Conservation (phyloP, 176 grass and related monocot genomes). For the Carex myosuroides region DNA sequence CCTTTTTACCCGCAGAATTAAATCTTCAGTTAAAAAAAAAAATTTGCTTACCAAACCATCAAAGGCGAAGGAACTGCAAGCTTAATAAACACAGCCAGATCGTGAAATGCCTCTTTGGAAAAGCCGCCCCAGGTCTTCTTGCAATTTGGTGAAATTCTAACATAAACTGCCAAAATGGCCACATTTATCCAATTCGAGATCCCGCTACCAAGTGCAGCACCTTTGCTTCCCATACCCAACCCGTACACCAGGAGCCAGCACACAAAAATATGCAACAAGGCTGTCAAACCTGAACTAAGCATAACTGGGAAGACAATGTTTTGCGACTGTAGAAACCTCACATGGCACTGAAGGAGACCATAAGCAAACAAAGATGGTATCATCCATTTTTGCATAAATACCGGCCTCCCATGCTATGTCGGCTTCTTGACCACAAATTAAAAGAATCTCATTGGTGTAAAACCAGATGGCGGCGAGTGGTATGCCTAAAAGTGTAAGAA, state of each 20-base stretch:
- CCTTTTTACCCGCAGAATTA: neutral
- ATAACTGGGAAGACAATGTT: conserved; percentile 60
- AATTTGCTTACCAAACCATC: conserved; percentile 70
- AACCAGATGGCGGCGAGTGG: conserved; percentile 41
- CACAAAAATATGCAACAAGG: conserved; percentile 45
- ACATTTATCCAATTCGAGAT: conserved; percentile 51
- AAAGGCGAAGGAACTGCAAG: conserved; percentile 69
- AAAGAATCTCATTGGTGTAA: conserved; percentile 51
- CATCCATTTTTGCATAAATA: conserved; percentile 59
- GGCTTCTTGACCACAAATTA: conserved; percentile 50
- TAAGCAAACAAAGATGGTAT: conserved; percentile 53
- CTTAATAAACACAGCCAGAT: conserved; percentile 36
- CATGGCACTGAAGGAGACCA: conserved; percentile 45
- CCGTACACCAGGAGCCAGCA: conserved; percentile 72
- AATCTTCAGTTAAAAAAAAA: neutral
- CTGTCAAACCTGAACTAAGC: conserved; percentile 47
- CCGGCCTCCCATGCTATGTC: conserved; percentile 62
- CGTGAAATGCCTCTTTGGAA: conserved; percentile 49
- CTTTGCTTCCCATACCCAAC: conserved; percentile 50
- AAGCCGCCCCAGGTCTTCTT: conserved; percentile 43
- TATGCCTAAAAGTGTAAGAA: conserved; percentile 44
- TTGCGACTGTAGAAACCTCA: conserved; percentile 58
- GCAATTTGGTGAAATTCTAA: conserved; percentile 43
- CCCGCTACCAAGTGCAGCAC: conserved; percentile 46
- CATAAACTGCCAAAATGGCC: conserved; percentile 34